phyloP scores from a whole-genome alignment of 2,329 filamentous ascomycete species.

The Massarina eburnea region DNA sequence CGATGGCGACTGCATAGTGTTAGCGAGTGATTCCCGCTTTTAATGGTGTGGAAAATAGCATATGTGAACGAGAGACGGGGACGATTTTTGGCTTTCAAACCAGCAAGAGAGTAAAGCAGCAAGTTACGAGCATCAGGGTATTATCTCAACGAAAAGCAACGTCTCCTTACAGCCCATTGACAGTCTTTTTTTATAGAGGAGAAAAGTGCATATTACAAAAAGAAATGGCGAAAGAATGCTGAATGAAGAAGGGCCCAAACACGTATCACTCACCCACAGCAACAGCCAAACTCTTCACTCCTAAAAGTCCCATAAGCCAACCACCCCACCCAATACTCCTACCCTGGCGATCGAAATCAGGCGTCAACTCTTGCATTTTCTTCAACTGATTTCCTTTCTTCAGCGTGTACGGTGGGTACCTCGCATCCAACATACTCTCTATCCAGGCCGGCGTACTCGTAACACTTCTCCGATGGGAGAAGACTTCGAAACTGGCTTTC shows the following conservation, averaged over 20 bases:
- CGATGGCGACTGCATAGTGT: slow-evolving; percentile 21
- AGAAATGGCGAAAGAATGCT: background rate
- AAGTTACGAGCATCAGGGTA: too few species aligned
- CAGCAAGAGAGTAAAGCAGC: too few species aligned
- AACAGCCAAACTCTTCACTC: slow-evolving; percentile 33
- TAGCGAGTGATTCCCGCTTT: background rate
- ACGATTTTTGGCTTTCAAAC: background rate
- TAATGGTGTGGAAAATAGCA: background rate
- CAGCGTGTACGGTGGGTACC: slow-evolving; percentile 63
- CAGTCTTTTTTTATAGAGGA: background rate
- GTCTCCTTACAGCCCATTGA: too few species aligned
- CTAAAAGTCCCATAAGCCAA: slow-evolving; percentile 35
- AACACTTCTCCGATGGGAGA: slow-evolving; percentile 63
- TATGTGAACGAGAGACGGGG: background rate
- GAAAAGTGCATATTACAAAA: background rate
- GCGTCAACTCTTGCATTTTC: slow-evolving; percentile 54
- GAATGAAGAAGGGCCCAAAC: background rate
- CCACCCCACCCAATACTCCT: slow-evolving; percentile 33
- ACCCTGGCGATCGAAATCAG: slow-evolving; percentile 64
- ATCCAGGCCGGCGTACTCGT: slow-evolving; percentile 68
- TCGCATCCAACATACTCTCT: slow-evolving; percentile 65
- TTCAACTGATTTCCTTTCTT: slow-evolving; percentile 58
- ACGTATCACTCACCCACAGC: slow-evolving; percentile 34
- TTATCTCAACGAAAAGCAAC: too few species aligned
- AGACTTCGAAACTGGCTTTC: slow-evolving; percentile 69